phyloP scores from a whole-genome alignment of 1,139 yeast genomes.

The Casaregolazyma suthepensis region DNA sequence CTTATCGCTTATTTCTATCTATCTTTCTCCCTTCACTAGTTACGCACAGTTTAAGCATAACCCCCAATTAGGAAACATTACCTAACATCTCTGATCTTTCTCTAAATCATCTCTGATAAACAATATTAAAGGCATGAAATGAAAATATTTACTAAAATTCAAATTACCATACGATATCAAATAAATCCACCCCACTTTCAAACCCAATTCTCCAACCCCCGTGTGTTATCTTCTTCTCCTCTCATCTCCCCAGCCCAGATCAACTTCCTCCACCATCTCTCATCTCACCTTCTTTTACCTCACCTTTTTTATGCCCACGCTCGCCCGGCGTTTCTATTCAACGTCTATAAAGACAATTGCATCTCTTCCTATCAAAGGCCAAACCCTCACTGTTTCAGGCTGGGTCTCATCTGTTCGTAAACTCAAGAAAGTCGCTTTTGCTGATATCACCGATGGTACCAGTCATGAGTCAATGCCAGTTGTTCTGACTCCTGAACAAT shows the following conservation, averaged over 20 bases:
- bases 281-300: not conserved
- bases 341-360: constrained; percentile 2
- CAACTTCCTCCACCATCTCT: not conserved
- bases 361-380: constrained; percentile 13
- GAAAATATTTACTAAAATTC: no score
- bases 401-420: constrained; percentile 70
- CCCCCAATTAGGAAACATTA: not conserved
- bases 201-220: not conserved
- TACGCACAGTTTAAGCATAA: no score
- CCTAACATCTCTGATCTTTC: not conserved
- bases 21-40: not conserved
- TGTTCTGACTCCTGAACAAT: constrained; percentile 36
- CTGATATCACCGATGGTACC: constrained; percentile 78
- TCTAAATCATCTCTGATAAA: no score
- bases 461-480: constrained; percentile 50
- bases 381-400: constrained; percentile 43
- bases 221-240: not conserved
- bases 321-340: not conserved
- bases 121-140: no score
- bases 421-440: constrained; percentile 70
- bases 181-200: not conserved
- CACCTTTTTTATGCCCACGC: not conserved
- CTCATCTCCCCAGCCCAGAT: not conserved
- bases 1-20: no score
- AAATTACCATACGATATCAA: not conserved